Evolutionary conservation across 192 early-diverging fungal genomes (phyloP).

Genomic region (Oehlia diaphana): DNA sequence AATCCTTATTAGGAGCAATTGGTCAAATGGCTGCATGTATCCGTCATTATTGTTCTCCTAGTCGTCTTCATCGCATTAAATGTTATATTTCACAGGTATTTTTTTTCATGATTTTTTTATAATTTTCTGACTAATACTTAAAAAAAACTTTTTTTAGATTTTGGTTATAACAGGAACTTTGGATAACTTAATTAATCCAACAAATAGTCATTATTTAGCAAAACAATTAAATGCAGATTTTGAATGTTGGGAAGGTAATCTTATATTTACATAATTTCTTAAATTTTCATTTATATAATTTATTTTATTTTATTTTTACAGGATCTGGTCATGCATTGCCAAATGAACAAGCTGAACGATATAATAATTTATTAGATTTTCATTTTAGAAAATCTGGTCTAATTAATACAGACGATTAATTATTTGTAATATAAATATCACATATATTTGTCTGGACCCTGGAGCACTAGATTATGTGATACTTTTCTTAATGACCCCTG

Average conservation of each 20-base stretch:
- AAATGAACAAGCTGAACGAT: conserved; percentile 34
- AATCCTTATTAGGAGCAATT: neutral
- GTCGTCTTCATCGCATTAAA: conserved; percentile 29
- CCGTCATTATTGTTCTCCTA: conserved; percentile 37
- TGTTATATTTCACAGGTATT: conserved; percentile 15
- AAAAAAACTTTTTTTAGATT: neutral
- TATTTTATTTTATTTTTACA: neutral
- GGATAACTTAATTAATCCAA: conserved; percentile 41
- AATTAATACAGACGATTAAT: neutral
- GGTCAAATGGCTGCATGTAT: conserved; percentile 33
- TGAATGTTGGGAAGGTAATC: conserved; percentile 38
- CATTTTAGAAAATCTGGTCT: conserved; percentile 34
- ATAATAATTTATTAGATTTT: conserved; percentile 35
- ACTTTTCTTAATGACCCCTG: too few species aligned
- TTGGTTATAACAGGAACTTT: conserved; percentile 29
- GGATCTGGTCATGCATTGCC: conserved; percentile 38
- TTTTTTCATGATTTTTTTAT: too few species aligned
- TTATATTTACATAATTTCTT: neutral
- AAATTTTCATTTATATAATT: too few species aligned
- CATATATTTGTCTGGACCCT: too few species aligned
- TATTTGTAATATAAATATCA: neutral
- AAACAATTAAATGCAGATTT: conserved; percentile 29
- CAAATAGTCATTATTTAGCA: conserved; percentile 34
- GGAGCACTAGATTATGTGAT: too few species aligned
- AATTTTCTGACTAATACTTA: neutral